These are phyloP conservation scores for Gypsophila paniculata DNA, from an alignment of 179 eudicot genomes.

Conservation along the genomic window DNA sequence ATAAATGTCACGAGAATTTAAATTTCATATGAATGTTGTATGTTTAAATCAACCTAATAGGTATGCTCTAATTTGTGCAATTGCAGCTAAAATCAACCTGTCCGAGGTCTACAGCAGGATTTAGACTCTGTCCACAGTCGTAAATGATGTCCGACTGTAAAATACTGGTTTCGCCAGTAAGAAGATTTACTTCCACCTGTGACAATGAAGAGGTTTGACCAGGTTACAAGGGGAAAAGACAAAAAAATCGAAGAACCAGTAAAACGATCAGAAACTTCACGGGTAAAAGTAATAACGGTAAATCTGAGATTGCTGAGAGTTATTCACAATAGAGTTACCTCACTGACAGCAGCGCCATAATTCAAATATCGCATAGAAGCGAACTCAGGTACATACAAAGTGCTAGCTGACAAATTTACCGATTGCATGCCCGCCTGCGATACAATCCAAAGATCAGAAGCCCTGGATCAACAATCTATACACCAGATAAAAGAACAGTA, in stretches of 20 bases:
- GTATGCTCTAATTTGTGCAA: background rate
- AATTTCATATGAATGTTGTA: background rate
- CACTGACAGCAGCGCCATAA: slow-evolving; percentile 93
- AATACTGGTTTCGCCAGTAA: slow-evolving; percentile 73
- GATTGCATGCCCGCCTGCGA: slow-evolving; percentile 55
- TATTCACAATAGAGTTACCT: slow-evolving; percentile 39
- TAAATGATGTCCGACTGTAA: slow-evolving; percentile 69
- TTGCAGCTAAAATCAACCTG: slow-evolving; percentile 46
- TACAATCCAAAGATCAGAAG: slow-evolving; percentile 16
- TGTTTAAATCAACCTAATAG: background rate
- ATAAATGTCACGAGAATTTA: background rate
- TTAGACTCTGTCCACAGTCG: slow-evolving; percentile 88
- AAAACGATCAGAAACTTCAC: background rate
- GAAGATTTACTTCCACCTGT: slow-evolving; percentile 74
- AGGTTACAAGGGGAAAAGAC: no score
- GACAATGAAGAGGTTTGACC: background rate
- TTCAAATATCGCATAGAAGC: slow-evolving; percentile 59
- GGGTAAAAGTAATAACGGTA: background rate
- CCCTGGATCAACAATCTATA: background rate
- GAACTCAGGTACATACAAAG: slow-evolving; percentile 57
- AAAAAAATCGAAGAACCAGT: background rate
- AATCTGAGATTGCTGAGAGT: background rate
- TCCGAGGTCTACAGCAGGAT: slow-evolving; percentile 92
- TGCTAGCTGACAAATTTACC: slow-evolving; percentile 61
- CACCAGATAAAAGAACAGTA: background rate